Percentiles rank a stretch among this genome's conserved stretches.
Evolutionary conservation across 192 early-diverging fungal species (phyloP).

Genomic region (Entomortierella beljakovae): DNA sequence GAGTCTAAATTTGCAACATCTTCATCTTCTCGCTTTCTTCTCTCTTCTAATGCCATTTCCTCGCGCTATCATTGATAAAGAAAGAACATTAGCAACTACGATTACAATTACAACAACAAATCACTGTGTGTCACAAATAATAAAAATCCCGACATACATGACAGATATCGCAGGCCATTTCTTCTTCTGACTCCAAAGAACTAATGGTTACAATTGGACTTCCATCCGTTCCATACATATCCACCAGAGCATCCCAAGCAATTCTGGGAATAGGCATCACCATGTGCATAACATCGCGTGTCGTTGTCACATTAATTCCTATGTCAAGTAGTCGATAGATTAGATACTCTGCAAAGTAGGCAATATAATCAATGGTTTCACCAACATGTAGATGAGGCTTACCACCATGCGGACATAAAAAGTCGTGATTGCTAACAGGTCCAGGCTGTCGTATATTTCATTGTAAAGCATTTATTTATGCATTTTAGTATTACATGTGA

Average conservation of each 20-base stretch:
- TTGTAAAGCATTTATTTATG: too few relatives aligned
- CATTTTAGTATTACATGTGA: too few relatives aligned
- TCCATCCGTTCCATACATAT: slow-evolving; percentile 52
- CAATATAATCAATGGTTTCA: neutral
- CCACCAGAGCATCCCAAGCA: slow-evolving; percentile 50
- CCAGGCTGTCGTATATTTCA: slow-evolving; percentile 40
- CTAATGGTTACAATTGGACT: slow-evolving; percentile 43
- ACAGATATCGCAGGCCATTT: slow-evolving; percentile 43
- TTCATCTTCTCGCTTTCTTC: slow-evolving; percentile 42
- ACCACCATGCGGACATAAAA: slow-evolving; percentile 57
- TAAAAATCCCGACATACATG: slow-evolving; percentile 23
- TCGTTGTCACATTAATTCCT: slow-evolving; percentile 48
- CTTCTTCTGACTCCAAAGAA: slow-evolving; percentile 33
- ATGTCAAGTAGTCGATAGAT: neutral
- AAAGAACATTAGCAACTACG: neutral
- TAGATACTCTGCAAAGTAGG: neutral
- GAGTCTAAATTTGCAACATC: slow-evolving; percentile 50
- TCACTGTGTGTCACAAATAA: neutral
- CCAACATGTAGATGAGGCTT: neutral
- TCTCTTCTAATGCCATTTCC: slow-evolving; percentile 38
- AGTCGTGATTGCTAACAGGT: slow-evolving; percentile 57
- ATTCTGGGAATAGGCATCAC: slow-evolving; percentile 53
- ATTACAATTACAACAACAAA: too few relatives aligned
- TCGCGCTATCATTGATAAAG: slow-evolving; percentile 36
- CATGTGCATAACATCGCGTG: slow-evolving; percentile 40